Evolutionary conservation across 345 rosid species (phyloP).

Genomic region (Camelina neglecta): DNA sequence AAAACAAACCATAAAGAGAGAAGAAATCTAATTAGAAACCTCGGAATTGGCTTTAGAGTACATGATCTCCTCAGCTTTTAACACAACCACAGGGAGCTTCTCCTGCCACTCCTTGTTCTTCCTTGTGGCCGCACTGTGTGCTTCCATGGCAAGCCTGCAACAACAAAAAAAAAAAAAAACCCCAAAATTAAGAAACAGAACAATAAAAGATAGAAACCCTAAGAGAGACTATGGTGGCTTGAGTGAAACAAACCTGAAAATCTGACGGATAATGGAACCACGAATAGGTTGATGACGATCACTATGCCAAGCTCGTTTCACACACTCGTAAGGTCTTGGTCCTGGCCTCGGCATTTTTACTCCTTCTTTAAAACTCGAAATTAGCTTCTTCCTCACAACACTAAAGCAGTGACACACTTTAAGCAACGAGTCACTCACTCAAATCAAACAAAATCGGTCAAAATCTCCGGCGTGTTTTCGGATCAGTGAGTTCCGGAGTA

Average conservation of each 20-base stretch:
- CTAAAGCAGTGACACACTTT: background rate
- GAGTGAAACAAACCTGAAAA: conserved; percentile 71
- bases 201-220: conserved; percentile 23
- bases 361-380: background rate
- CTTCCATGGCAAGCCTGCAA: conserved; percentile 67
- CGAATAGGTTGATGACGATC: conserved; percentile 89
- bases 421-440: conserved; percentile 3
- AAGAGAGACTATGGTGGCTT: background rate
- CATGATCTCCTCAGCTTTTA: conserved; percentile 92
- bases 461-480: background rate
- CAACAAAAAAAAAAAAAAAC: background rate
- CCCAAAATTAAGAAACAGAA: conserved; percentile 27
- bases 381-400: background rate
- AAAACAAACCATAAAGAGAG: conserved; percentile 32
- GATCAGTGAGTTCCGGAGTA: conserved; percentile 1
- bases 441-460: background rate
- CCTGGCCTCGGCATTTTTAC: conserved; percentile 88
- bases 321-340: conserved; percentile 96
- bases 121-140: conserved; percentile 66
- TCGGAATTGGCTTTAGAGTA: conserved; percentile 98
- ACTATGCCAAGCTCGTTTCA: conserved; percentile 96
- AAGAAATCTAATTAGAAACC: conserved; percentile 46
- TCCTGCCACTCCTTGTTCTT: conserved; percentile 94
- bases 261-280: conserved; percentile 87
- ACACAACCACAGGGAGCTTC: conserved; percentile 82